A percentile compares a stretch with the other conserved stretches of the same genome.
Evolutionary conservation across 2,329 filamentous ascomycete genomes (phyloP).

Genomic region (Colletotrichum sp.): DNA sequence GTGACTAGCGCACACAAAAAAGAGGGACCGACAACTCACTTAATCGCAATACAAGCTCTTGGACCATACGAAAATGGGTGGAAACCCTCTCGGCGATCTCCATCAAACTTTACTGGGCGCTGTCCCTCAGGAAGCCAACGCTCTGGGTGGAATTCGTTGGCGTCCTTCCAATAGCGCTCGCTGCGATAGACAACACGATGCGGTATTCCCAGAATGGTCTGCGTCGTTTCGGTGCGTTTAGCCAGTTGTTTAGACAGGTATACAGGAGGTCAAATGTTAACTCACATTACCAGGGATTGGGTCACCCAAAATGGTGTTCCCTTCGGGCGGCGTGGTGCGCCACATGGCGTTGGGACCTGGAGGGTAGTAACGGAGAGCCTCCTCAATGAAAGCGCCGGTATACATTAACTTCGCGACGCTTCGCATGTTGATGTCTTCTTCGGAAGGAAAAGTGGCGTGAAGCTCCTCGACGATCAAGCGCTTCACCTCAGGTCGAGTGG

Average conservation of each 20-base stretch:
- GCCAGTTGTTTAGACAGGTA: neutral
- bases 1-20: neutral
- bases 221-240: neutral
- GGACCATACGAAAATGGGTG: constrained; percentile 54
- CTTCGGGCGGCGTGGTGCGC: constrained; percentile 32
- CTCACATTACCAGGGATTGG: constrained; percentile 35
- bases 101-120: neutral
- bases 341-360: constrained; percentile 26
- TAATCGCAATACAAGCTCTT: constrained; percentile 53
- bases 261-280: too few species aligned
- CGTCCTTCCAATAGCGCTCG: constrained; percentile 43
- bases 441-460: constrained; percentile 32
- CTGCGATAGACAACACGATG: constrained; percentile 19
- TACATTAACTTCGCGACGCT: constrained; percentile 33
- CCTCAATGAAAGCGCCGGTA: constrained; percentile 43
- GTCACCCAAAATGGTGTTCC: constrained; percentile 32
- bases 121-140: constrained; percentile 35
- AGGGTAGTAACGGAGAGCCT: constrained; percentile 46
- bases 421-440: constrained; percentile 39
- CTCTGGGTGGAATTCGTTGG: constrained; percentile 51
- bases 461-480: constrained; percentile 40
- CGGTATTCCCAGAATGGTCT: neutral
- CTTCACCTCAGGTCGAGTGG: constrained; percentile 31
- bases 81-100: constrained; percentile 45
- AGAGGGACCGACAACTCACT: constrained; percentile 37